A percentile compares a stretch with the other conserved stretches of the same genome.
phyloP scores from a whole-genome alignment of 2,329 filamentous ascomycete species.

The Exophiala spinifera region DNA sequence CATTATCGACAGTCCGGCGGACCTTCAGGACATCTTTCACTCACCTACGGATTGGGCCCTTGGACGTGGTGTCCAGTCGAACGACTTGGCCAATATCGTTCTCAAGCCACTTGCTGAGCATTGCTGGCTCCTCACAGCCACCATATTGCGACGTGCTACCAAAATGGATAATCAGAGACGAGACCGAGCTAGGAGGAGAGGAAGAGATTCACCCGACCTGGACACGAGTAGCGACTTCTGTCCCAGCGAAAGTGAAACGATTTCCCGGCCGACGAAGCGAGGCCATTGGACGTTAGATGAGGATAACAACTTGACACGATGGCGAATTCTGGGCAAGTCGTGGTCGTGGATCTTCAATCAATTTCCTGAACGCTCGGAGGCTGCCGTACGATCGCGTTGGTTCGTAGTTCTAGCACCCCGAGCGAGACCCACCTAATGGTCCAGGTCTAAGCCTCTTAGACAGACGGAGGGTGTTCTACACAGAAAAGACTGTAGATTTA shows the following conservation, averaged over 20 bases:
- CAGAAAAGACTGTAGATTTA: too few species aligned
- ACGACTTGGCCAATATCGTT: not conserved
- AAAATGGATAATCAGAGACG: not conserved
- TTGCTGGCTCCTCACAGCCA: not conserved
- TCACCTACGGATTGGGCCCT: not conserved
- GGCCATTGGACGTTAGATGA: not conserved
- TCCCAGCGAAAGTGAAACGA: not conserved
- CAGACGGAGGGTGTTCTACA: too few species aligned
- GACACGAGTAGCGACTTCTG: not conserved
- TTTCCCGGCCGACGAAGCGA: not conserved
- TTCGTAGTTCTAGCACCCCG: not conserved
- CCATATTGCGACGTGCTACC: not conserved
- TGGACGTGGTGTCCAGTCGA: not conserved
- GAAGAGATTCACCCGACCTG: not conserved
- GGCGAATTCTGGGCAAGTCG: not conserved
- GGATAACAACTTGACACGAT: not conserved
- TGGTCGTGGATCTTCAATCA: slow-evolving; percentile 1
- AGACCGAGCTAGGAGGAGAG: not conserved
- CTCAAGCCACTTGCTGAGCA: not conserved
- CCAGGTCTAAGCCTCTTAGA: not conserved
- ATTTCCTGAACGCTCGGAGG: not conserved
- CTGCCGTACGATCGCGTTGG: not conserved
- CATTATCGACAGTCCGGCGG: not conserved
- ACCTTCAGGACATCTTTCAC: not conserved
- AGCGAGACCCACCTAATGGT: not conserved